Percentiles rank a stretch among this genome's conserved stretches.
phyloP scores from a whole-genome alignment of 805 yeast genomes.

The Ogataea degrootiae region DNA sequence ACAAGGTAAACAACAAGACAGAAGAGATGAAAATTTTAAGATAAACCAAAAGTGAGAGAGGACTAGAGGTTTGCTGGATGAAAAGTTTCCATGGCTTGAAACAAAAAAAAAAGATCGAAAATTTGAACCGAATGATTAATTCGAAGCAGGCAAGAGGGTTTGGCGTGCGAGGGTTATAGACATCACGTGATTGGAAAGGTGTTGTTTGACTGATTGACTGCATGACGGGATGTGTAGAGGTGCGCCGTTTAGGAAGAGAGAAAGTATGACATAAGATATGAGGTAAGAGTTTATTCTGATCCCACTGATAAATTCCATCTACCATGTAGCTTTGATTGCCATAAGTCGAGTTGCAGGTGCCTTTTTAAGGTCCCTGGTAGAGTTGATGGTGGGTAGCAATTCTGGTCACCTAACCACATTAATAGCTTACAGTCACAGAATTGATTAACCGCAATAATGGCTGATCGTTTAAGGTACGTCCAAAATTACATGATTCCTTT shows the following conservation, averaged over 20 bases:
- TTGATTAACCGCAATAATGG: constrained; percentile 1
- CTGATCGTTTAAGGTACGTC: constrained; percentile 17
- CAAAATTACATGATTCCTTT: background rate
- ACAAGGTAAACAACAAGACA: background rate
- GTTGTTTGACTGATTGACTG: background rate
- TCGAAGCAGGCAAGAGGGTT: too few relatives aligned
- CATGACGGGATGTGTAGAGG: background rate
- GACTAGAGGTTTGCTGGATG: too few relatives aligned
- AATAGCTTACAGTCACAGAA: background rate
- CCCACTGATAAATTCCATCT: too few relatives aligned
- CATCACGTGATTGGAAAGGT: background rate
- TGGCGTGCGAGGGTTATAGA: background rate
- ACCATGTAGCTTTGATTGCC: too few relatives aligned
- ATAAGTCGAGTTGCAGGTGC: too few relatives aligned
- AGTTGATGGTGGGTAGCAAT: background rate
- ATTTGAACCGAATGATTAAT: too few relatives aligned
- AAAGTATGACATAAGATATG: background rate
- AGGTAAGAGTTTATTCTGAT: background rate
- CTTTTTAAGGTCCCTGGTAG: too few relatives aligned
- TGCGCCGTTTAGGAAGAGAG: background rate
- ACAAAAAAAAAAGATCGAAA: too few relatives aligned
- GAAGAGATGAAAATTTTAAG: background rate
- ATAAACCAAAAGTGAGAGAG: too few relatives aligned
- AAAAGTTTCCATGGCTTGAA: too few relatives aligned
- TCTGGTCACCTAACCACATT: background rate